These are phyloP conservation scores for Rhizopogon vinicolor DNA, from an alignment of 768 basidiomycete genomes.

Conservation along the genomic window DNA sequence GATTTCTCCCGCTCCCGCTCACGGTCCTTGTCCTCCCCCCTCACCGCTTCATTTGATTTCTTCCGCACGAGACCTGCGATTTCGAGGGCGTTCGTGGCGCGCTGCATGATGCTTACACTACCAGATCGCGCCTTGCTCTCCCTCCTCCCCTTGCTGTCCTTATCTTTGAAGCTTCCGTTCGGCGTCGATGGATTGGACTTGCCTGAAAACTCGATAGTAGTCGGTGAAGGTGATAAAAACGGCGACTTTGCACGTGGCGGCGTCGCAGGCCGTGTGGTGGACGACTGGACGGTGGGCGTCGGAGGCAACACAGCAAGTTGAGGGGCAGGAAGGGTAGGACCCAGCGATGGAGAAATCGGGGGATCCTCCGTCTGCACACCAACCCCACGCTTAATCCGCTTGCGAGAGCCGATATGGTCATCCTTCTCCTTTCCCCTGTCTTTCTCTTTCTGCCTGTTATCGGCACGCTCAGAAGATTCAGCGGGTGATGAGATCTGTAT, in stretches of 20 bases:
- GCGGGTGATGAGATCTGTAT: neutral
- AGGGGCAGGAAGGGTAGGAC: slow-evolving; percentile 41
- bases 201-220: slow-evolving; percentile 41
- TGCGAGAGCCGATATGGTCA: slow-evolving; percentile 15
- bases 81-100: slow-evolving; percentile 87
- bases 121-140: slow-evolving; percentile 68
- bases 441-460: slow-evolving; percentile 22
- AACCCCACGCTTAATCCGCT: slow-evolving; percentile 17
- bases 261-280: slow-evolving; percentile 34
- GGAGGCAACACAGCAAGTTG: slow-evolving; percentile 73
- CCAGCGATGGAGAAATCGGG: slow-evolving; percentile 18
- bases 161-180: slow-evolving; percentile 52
- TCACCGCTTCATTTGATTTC: slow-evolving; percentile 72
- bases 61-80: slow-evolving; percentile 82
- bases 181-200: slow-evolving; percentile 72
- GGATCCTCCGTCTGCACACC: slow-evolving; percentile 46
- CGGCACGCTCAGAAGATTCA: neutral
- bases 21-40: slow-evolving; percentile 49
- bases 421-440: slow-evolving; percentile 23
- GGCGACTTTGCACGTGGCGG: slow-evolving; percentile 52
- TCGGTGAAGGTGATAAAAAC: slow-evolving; percentile 52
- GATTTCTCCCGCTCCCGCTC: slow-evolving; percentile 36
- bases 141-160: slow-evolving; percentile 46
- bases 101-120: slow-evolving; percentile 94
- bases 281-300: slow-evolving; percentile 54